These are phyloP conservation scores for Asterella californica DNA, from an alignment of 225 moss, liverwort and hornwort species.

Conservation along the genomic window DNA sequence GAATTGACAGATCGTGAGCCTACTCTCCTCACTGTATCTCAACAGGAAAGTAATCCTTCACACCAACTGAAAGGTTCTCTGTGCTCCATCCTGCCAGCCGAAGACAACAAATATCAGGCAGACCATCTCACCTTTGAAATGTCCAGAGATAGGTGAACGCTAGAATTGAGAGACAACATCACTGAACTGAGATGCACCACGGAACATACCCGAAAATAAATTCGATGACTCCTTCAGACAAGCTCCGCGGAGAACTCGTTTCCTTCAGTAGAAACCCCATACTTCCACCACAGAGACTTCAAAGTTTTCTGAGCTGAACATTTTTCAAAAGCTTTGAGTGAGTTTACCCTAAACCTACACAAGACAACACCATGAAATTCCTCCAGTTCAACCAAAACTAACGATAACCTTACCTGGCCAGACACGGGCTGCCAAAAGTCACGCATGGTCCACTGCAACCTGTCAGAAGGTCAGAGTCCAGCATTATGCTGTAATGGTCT, in stretches of 20 bases:
- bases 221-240: background rate
- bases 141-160: background rate
- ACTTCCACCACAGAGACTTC: slow-evolving; percentile 37
- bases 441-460: slow-evolving; percentile 48
- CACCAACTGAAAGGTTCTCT: background rate
- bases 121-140: background rate
- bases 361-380: background rate
- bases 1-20: slow-evolving; percentile 4
- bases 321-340: background rate
- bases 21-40: background rate
- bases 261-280: slow-evolving; percentile 37
- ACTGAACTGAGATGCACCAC: background rate
- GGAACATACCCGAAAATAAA: background rate
- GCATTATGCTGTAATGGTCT: slow-evolving; percentile 41
- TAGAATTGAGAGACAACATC: background rate
- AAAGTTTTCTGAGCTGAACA: slow-evolving; percentile 40
- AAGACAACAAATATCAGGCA: background rate
- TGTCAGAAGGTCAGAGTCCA: slow-evolving; percentile 43
- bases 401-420: slow-evolving; percentile 30
- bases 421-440: slow-evolving; percentile 43
- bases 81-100: background rate
- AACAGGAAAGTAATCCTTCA: background rate
- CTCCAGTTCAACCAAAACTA: background rate
- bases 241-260: background rate
- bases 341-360: background rate